Evolutionary conservation across 345 rosid genomes (phyloP), one percentile per base, ranked within the genome.

Genomic region (Bruguiera gymnorhiza): DNA sequence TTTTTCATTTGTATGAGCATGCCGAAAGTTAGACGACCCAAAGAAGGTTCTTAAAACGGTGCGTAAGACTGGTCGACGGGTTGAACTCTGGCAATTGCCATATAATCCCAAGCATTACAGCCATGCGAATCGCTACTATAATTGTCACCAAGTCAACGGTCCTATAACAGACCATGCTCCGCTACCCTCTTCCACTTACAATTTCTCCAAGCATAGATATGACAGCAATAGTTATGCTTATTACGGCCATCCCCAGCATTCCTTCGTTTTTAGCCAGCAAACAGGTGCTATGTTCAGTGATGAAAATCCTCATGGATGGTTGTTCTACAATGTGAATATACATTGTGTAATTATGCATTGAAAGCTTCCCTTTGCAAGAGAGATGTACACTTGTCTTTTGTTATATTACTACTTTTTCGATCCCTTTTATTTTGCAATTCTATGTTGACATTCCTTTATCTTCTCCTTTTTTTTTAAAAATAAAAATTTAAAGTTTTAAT

Each of bases 31-130:
- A 91, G 91, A 0, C 0, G 96, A 91, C 76, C 95, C 83, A 53
- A 94, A 89, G 76, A 91, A 89, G 73, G 86, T 94, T 23, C 81
- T 94, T 0, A 88, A 87, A 72, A 80, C 82, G 19, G 96, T 86
- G 10, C 73, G 97, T 54, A 85, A 80, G 73, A 88, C 95, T 0
- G 98, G 97, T 0, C 68, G 91, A 66, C 78, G 96, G 65, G 97
- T 93, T 0, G 98, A 94, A 84, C 82, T 94, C 37, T 94, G 95
- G 98, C 96, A 88, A 72, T 71, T 89, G 26, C 95, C 97, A 0
- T 84, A 79, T 71, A 86, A 83, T 65, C 93, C 92, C 10, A 83
- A 82, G 19, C 79, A 79, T 31, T 55, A 74, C 20, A 73, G 78
- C 70, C 53, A 34, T 16, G 62, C 63, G 7, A 71, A 19, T 19